phyloP scores from a whole-genome alignment of 441 rosid species.

The Daphne laureola region DNA sequence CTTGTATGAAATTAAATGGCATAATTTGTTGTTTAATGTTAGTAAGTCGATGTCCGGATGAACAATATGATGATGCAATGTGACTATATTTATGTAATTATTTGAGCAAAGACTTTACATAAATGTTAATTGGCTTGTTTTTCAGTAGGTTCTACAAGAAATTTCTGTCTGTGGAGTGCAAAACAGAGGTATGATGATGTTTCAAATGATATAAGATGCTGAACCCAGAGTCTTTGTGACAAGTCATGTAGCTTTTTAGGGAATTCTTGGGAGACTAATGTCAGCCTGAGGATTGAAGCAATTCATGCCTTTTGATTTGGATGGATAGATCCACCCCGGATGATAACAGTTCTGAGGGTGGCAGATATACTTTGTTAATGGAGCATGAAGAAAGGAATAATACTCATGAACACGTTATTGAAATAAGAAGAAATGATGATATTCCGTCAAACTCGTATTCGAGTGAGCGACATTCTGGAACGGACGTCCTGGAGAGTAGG shows the following conservation, averaged over 20 bases:
- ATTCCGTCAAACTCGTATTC: constrained; percentile 34
- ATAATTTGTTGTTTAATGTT: too few relatives aligned
- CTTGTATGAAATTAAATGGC: too few relatives aligned
- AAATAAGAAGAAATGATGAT: constrained; percentile 28
- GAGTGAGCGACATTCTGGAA: constrained; percentile 22
- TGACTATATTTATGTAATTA: too few relatives aligned
- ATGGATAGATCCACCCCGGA: constrained; percentile 49
- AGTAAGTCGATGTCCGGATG: too few relatives aligned
- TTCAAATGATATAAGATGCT: constrained; percentile 13
- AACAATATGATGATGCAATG: too few relatives aligned
- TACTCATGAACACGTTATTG: constrained; percentile 35
- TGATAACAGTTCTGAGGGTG: constrained; percentile 28
- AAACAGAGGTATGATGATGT: background rate
- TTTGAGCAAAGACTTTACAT: too few relatives aligned
- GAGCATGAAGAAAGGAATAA: constrained; percentile 24
- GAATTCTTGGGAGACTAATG: too few relatives aligned
- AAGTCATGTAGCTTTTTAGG: too few relatives aligned
- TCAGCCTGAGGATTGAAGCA: constrained; percentile 10
- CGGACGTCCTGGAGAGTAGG: constrained; percentile 22
- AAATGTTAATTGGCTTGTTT: too few relatives aligned
- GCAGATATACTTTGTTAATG: constrained; percentile 46
- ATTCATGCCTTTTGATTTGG: constrained; percentile 23
- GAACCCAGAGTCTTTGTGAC: background rate
- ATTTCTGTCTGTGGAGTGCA: too few relatives aligned
- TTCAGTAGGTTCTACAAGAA: too few relatives aligned